Conservation (phyloP, 2,329 filamentous ascomycete genomes). For the Sclerotinia trifoliorum region DNA sequence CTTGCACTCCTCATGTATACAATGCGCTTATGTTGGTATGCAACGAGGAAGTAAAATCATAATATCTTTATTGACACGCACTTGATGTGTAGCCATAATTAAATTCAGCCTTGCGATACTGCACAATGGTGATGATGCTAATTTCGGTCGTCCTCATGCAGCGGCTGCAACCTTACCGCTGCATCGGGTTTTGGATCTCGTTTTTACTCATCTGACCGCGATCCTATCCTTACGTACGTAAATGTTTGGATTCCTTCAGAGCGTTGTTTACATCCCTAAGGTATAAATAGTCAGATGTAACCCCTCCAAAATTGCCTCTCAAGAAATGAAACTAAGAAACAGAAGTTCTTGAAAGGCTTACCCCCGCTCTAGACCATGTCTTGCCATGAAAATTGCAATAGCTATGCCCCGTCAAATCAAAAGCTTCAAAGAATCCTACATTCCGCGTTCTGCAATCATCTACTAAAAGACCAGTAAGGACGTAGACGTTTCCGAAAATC, state of each 20-base stretch:
- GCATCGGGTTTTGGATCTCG: too few relatives aligned
- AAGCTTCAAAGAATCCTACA: background rate
- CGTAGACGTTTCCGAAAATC: background rate
- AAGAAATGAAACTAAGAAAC: background rate
- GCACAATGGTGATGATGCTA: background rate
- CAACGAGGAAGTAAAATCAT: background rate
- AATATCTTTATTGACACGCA: background rate
- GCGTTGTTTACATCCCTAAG: background rate
- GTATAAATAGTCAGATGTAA: too few relatives aligned
- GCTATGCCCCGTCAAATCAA: background rate
- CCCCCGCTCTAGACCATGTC: background rate
- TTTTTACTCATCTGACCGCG: background rate
- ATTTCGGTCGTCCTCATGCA: background rate
- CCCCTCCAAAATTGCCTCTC: background rate
- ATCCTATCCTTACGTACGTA: background rate
- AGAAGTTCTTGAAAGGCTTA: background rate
- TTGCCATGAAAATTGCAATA: background rate
- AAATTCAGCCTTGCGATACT: background rate
- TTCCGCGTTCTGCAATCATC: background rate
- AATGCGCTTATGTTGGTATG: background rate
- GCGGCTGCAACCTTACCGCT: constrained; percentile 6
- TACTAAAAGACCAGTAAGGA: background rate
- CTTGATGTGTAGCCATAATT: background rate
- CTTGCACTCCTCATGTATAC: background rate
- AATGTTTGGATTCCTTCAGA: background rate